These are phyloP conservation scores for Dioscorea dumetorum DNA, from an alignment of 106 monocot species.

Conservation along the genomic window DNA sequence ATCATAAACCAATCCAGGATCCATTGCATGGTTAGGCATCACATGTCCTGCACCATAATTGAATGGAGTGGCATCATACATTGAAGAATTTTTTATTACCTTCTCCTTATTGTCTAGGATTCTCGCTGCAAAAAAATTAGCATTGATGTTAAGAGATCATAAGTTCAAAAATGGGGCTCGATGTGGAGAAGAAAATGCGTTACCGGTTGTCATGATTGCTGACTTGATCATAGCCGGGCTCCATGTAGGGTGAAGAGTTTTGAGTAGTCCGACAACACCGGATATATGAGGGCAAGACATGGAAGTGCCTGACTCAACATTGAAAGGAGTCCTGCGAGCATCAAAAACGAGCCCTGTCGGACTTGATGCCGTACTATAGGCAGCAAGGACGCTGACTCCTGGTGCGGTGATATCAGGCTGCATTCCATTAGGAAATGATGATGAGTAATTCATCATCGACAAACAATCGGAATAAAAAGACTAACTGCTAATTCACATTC, in stretches of 20 bases:
- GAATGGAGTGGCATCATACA: constrained; percentile 25
- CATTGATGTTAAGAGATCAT: neutral
- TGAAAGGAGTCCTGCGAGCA: constrained; percentile 31
- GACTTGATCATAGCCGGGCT: constrained; percentile 73
- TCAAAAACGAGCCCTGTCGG: constrained; percentile 22
- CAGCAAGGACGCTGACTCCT: constrained; percentile 34
- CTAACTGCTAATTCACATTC: neutral
- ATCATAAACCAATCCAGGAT: constrained; percentile 60
- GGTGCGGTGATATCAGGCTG: constrained; percentile 73
- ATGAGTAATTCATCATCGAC: neutral
- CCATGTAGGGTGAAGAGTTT: constrained; percentile 53
- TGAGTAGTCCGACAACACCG: constrained; percentile 67
- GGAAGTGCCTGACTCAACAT: constrained; percentile 62
- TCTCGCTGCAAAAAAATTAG: constrained; percentile 27
- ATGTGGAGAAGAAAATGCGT: neutral
- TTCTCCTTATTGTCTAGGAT: constrained; percentile 21
- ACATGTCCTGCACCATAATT: constrained; percentile 45
- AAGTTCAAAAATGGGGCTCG: neutral
- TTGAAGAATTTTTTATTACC: constrained; percentile 30
- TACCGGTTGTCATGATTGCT: constrained; percentile 77
- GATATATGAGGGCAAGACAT: constrained; percentile 83
- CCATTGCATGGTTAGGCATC: constrained; percentile 41
- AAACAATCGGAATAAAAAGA: neutral
- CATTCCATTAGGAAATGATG: neutral
- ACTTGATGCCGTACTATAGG: constrained; percentile 10